A percentile compares a stretch with the other conserved stretches of the same genome.
Conservation (phyloP, 176 grass and related monocot species). For the Canna indica region DNA sequence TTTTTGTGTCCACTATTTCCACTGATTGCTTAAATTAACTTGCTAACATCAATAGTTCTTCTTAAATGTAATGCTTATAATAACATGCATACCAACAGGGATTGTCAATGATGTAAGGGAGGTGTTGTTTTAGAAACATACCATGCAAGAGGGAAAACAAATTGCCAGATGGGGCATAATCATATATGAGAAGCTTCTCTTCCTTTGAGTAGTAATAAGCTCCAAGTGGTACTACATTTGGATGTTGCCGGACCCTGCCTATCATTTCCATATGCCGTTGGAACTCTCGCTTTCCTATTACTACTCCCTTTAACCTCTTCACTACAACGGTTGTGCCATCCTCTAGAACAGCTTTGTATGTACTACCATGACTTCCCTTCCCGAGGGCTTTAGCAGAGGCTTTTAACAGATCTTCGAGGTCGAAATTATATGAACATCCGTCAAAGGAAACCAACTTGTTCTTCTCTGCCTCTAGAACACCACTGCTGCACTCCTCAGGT, state of each 20-base stretch:
- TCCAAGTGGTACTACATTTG: conserved; percentile 68
- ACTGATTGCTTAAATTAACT: neutral
- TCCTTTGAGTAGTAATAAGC: conserved; percentile 99
- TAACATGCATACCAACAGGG: neutral
- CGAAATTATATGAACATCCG: conserved; percentile 86
- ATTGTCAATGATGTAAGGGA: neutral
- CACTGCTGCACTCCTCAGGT: conserved; percentile 80
- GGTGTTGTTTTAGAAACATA: conserved; percentile 24
- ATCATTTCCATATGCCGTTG: conserved; percentile 96
- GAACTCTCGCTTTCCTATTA: conserved; percentile 80
- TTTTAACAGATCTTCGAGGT: conserved; percentile 88
- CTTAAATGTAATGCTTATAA: neutral
- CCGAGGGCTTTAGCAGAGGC: conserved; percentile 94
- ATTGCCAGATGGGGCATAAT: conserved; percentile 63
- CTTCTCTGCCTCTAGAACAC: conserved; percentile 84
- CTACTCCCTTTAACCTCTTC: conserved; percentile 89
- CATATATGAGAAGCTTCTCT: conserved; percentile 95
- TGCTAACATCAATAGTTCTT: neutral
- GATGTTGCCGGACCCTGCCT: conserved; percentile 60
- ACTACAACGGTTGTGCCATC: conserved; percentile 89
- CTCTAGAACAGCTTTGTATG: conserved; percentile 95
- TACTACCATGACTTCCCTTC: conserved; percentile 90
- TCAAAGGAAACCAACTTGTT: conserved; percentile 91
- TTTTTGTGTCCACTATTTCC: neutral
- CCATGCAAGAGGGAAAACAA: conserved; percentile 74